Conservation (phyloP, 306 rosid species). For the Parietaria judaica region DNA sequence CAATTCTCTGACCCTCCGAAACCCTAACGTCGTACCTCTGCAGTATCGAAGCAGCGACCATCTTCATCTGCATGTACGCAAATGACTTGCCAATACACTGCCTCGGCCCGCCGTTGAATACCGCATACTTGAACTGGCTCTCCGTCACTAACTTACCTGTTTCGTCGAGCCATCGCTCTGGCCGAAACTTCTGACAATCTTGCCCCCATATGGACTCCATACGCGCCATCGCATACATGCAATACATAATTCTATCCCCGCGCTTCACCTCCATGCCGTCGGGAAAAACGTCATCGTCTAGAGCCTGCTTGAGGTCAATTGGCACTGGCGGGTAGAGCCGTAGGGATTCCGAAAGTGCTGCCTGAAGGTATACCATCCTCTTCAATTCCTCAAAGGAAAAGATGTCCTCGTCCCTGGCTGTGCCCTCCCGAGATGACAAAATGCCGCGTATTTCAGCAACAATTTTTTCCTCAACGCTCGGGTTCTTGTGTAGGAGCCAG, state of each 20-base stretch:
- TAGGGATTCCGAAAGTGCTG: slow-evolving; percentile 36
- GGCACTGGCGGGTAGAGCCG: slow-evolving; percentile 44
- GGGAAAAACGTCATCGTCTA: slow-evolving; percentile 32
- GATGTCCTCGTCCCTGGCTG: not conserved
- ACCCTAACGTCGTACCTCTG: slow-evolving; percentile 29
- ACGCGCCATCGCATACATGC: slow-evolving; percentile 30
- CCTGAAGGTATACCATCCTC: slow-evolving; percentile 37
- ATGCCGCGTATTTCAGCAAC: slow-evolving; percentile 16
- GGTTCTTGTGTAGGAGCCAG: slow-evolving; percentile 31
- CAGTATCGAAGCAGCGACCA: slow-evolving; percentile 33
- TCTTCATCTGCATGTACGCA: slow-evolving; percentile 43
- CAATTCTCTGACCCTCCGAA: slow-evolving; percentile 24
- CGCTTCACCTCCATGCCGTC: slow-evolving; percentile 28
- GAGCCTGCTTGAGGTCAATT: slow-evolving; percentile 29
- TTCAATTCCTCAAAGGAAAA: slow-evolving; percentile 30
- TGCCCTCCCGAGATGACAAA: slow-evolving; percentile 3
- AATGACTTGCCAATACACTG: slow-evolving; percentile 40
- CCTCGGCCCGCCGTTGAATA: slow-evolving; percentile 44
- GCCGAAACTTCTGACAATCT: slow-evolving; percentile 41
- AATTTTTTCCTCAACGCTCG: slow-evolving; percentile 22
- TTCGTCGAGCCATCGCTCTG: slow-evolving; percentile 40
- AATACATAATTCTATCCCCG: slow-evolving; percentile 29
- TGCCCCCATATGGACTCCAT: slow-evolving; percentile 40
- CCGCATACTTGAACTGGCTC: slow-evolving; percentile 33
- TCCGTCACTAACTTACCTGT: slow-evolving; percentile 19